Evolutionary conservation across 306 rosid species (phyloP).

Genomic region (Fagus sylvatica): DNA sequence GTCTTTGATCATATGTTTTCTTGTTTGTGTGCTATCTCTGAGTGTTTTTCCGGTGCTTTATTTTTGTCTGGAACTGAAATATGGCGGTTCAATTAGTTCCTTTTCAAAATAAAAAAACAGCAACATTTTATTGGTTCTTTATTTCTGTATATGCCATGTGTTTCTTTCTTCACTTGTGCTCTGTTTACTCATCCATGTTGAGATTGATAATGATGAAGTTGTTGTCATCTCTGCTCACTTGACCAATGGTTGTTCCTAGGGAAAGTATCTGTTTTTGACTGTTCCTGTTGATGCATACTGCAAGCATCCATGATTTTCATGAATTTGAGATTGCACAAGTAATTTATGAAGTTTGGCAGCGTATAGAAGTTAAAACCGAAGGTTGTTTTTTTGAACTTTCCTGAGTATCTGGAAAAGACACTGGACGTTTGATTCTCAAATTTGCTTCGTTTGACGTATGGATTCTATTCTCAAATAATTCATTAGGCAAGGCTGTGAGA

Average conservation of each 20-base stretch:
- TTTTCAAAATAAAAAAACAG: neutral
- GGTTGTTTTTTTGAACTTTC: neutral
- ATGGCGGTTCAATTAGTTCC: neutral
- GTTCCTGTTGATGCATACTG: neutral
- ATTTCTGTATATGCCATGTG: neutral
- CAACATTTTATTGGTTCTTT: neutral
- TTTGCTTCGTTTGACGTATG: neutral
- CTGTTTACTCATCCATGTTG: neutral
- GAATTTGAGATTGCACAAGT: neutral
- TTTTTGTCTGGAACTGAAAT: neutral
- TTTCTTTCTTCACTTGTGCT: neutral
- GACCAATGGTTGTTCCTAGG: neutral
- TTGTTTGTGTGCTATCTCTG: conserved; percentile 6
- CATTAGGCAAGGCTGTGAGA: neutral
- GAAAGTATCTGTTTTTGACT: neutral
- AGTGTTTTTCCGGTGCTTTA: neutral
- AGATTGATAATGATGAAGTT: too few species aligned
- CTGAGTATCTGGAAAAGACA: neutral
- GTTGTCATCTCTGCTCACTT: neutral
- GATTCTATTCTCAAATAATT: neutral
- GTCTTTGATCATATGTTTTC: conserved; percentile 23
- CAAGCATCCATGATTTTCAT: neutral
- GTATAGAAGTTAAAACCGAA: neutral
- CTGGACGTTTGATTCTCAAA: neutral
- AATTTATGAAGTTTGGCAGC: neutral